Evolutionary conservation across 192 early-diverging fungal genomes (phyloP).

Genomic region (Paraglomus occultum): DNA sequence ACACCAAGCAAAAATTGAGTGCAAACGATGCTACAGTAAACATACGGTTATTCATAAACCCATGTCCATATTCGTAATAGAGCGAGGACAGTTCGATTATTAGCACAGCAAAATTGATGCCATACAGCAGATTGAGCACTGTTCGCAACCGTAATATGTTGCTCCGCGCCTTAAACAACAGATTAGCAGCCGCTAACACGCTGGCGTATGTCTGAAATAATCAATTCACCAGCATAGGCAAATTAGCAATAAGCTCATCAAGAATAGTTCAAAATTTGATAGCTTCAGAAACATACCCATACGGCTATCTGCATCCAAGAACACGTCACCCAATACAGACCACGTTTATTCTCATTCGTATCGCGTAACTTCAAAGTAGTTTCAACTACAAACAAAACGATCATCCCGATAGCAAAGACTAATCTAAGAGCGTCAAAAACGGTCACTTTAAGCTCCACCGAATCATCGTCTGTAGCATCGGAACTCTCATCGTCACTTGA

Average conservation of each 20-base stretch:
- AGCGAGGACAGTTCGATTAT: slow-evolving; percentile 6
- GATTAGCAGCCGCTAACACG: neutral
- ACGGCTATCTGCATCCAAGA: too few species aligned
- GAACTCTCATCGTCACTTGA: too few species aligned
- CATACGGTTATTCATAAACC: neutral
- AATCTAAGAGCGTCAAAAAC: slow-evolving; percentile 5
- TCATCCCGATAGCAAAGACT: neutral
- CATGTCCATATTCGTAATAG: neutral
- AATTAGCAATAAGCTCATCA: too few species aligned
- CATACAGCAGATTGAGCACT: slow-evolving; percentile 6
- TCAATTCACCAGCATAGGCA: too few species aligned
- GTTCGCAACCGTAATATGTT: slow-evolving; percentile 6
- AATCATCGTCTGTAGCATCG: neutral
- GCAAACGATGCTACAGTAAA: neutral
- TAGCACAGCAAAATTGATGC: slow-evolving; percentile 2
- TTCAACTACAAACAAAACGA: neutral
- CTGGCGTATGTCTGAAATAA: neutral
- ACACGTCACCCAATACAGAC: slow-evolving; percentile 4
- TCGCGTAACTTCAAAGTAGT: neutral
- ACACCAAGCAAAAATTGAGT: slow-evolving; percentile 12
- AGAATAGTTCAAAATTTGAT: too few species aligned
- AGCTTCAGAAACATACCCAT: too few species aligned
- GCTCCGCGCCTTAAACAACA: neutral
- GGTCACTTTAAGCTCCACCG: neutral
- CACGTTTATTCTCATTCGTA: slow-evolving; percentile 1